phyloP scores from a whole-genome alignment of 768 basidiomycete species.

The Suillus spraguei region DNA sequence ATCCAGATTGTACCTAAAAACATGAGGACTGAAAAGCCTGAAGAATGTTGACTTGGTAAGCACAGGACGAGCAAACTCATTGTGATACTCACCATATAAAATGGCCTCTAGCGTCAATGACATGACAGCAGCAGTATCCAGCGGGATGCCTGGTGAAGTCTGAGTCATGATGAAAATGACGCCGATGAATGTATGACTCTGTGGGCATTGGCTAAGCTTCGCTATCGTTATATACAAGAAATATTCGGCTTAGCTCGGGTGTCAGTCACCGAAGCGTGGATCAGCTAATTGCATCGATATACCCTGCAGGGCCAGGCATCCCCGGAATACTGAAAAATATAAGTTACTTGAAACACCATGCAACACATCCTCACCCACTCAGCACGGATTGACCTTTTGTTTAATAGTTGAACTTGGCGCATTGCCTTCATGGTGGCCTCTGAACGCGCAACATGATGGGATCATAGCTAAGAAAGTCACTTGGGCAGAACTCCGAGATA shows the following conservation, averaged over 20 bases:
- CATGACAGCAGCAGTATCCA: neutral
- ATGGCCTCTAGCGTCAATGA: neutral
- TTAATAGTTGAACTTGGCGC: too few species aligned
- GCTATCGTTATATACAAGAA: neutral
- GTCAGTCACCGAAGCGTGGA: neutral
- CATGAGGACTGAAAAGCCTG: neutral
- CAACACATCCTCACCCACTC: too few species aligned
- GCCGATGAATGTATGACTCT: neutral
- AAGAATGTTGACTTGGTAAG: neutral
- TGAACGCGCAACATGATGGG: too few species aligned
- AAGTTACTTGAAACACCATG: neutral
- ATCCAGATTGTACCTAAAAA: neutral
- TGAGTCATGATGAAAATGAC: neutral
- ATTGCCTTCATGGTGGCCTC: too few species aligned
- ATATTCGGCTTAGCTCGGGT: neutral
- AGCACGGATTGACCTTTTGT: too few species aligned
- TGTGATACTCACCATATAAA: neutral
- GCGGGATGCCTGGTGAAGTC: constrained; percentile 3
- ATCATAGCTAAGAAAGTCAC: too few species aligned
- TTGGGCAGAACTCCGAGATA: too few species aligned
- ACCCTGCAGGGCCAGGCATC: neutral
- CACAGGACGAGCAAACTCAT: neutral
- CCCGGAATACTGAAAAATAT: neutral
- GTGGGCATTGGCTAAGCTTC: neutral
- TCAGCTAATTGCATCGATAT: neutral